Evolutionary conservation across 129 eudicot genomes (phyloP).

Genomic region (Centrapalus pauciflorus): DNA sequence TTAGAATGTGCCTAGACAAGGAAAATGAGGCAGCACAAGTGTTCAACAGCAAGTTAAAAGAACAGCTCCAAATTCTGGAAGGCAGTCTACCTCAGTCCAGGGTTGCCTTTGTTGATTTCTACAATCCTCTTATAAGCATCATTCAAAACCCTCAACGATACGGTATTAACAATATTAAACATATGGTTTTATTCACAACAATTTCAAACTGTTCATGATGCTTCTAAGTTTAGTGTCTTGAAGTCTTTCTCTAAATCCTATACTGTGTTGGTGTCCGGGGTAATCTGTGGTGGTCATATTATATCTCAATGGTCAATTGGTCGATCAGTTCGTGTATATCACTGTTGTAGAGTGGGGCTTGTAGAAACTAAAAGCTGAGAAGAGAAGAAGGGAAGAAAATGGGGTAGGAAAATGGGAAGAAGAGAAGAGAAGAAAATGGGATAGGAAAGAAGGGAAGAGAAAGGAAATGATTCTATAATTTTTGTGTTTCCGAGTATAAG

Average conservation of each 20-base stretch:
- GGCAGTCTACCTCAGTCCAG: constrained; percentile 13
- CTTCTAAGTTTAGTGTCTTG: background rate
- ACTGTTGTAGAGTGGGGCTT: no score
- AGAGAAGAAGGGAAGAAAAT: no score
- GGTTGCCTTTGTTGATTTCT: constrained; percentile 40
- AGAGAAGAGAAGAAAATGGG: no score
- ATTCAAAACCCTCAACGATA: constrained; percentile 29
- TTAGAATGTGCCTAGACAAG: constrained; percentile 30
- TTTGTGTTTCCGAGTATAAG: no score
- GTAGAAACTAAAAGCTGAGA: no score
- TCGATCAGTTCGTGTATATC: no score
- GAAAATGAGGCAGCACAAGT: constrained; percentile 40
- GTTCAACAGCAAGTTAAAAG: constrained; percentile 36
- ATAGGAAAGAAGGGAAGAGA: no score
- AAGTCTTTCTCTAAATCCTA: background rate
- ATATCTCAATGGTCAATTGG: background rate
- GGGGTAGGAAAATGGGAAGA: no score
- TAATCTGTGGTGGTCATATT: background rate
- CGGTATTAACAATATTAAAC: constrained; percentile 10
- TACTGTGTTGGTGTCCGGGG: background rate
- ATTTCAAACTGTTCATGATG: background rate
- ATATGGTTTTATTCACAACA: background rate
- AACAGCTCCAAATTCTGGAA: constrained; percentile 20
- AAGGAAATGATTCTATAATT: no score
- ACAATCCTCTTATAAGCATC: constrained; percentile 21